Percentiles rank a stretch among this genome's conserved stretches.
These are phyloP conservation scores for Crithidia brevicula DNA, from an alignment of 208 protist species.

Conservation along the genomic window DNA sequence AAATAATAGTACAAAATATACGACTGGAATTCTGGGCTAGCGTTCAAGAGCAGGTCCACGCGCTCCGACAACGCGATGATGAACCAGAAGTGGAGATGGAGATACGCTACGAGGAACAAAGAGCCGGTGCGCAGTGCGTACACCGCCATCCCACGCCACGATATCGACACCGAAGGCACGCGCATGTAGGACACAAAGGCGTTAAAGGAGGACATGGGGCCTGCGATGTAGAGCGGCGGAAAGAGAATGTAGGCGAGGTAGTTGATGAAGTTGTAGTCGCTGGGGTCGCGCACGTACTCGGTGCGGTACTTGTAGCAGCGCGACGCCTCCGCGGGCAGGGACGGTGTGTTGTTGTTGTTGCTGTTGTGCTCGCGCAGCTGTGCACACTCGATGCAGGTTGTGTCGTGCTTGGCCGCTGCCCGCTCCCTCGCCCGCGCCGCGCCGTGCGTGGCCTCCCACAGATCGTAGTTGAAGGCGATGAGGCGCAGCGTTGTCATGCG, in stretches of 20 bases:
- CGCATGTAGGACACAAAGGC: slow-evolving; percentile 83
- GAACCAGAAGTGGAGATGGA: slow-evolving; percentile 2
- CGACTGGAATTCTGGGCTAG: neutral
- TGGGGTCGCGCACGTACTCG: slow-evolving; percentile 43
- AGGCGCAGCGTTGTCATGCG: slow-evolving; percentile 86
- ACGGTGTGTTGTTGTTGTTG: neutral
- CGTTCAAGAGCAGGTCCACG: neutral
- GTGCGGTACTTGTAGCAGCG: slow-evolving; percentile 67
- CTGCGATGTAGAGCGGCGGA: slow-evolving; percentile 87
- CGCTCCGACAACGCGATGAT: slow-evolving; percentile 1
- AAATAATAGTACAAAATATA: neutral
- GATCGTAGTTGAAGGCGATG: slow-evolving; percentile 82
- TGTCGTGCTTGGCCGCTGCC: slow-evolving; percentile 33
- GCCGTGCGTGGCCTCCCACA: slow-evolving; percentile 41
- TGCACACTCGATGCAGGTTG: slow-evolving; percentile 44
- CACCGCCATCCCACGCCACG: slow-evolving; percentile 9
- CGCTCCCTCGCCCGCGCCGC: slow-evolving; percentile 27
- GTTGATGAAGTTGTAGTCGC: slow-evolving; percentile 76
- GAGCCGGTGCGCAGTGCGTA: slow-evolving; percentile 20
- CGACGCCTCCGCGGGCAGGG: slow-evolving; percentile 17
- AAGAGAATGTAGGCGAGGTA: slow-evolving; percentile 92
- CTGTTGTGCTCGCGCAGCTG: slow-evolving; percentile 31
- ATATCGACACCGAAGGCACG: slow-evolving; percentile 34
- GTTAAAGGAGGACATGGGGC: slow-evolving; percentile 91
- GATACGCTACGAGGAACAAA: neutral